These are phyloP conservation scores for Crataegus laevigata DNA, from an alignment of 306 rosid species.

Conservation along the genomic window DNA sequence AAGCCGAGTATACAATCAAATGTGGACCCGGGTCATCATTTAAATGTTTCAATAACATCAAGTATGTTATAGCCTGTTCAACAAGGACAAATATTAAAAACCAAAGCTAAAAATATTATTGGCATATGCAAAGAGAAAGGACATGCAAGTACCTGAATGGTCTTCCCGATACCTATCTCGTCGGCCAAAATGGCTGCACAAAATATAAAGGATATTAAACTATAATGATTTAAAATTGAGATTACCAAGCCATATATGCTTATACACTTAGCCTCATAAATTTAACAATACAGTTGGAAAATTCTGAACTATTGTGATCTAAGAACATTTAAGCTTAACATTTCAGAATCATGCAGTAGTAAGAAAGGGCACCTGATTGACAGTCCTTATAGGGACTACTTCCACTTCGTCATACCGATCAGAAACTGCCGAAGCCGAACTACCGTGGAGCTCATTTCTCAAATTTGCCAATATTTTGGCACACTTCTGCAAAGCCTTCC, in stretches of 20 bases:
- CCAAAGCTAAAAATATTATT: background rate
- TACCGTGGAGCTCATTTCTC: slow-evolving; percentile 64
- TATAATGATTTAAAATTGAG: background rate
- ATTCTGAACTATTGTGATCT: background rate
- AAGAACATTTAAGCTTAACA: background rate
- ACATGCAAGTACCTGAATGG: slow-evolving; percentile 58
- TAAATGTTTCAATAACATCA: slow-evolving; percentile 69
- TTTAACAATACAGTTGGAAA: background rate
- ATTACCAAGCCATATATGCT: background rate
- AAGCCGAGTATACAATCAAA: slow-evolving; percentile 94
- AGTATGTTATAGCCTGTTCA: slow-evolving; percentile 77
- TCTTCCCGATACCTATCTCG: slow-evolving; percentile 97
- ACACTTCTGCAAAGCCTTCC: slow-evolving; percentile 81
- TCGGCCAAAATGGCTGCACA: slow-evolving; percentile 91
- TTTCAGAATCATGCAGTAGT: background rate
- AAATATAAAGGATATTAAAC: slow-evolving; percentile 17
- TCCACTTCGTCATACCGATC: slow-evolving; percentile 76
- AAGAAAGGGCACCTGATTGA: slow-evolving; percentile 52
- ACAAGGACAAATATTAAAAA: slow-evolving; percentile 19
- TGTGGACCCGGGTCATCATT: slow-evolving; percentile 88
- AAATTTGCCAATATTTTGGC: slow-evolving; percentile 70
- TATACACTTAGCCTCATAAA: background rate
- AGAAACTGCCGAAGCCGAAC: slow-evolving; percentile 40
- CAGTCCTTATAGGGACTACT: slow-evolving; percentile 68
- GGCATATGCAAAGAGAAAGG: slow-evolving; percentile 8